Evolutionary conservation across 1,284 basidiomycete genomes (phyloP), one percentile per base, ranked within the genome.

Genomic region (Sphaerobolus stellatus): DNA sequence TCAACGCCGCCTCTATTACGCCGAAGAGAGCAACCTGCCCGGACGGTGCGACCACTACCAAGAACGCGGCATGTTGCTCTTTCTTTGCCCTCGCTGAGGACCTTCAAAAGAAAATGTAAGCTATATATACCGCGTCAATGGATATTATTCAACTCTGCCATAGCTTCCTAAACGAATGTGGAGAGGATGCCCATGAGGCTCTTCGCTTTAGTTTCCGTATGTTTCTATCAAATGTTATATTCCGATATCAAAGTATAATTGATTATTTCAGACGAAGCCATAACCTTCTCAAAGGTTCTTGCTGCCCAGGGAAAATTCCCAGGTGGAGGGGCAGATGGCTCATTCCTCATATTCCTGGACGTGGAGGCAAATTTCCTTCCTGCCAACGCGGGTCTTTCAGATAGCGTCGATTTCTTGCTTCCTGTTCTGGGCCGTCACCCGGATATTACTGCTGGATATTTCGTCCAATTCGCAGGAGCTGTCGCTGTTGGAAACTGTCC

Each of bases 391-490:
- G 65, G 66, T 47, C 61, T 67, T 33, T 65, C 66, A 45, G 66
- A 67, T 52, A 61, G 63, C 54, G 59, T 66, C 45, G 59, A 61
- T 50, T 54, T 56, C 29, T 61, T 68, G 33, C 50, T 49, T 38
- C 66, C 66, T 3, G 62, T 68, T 60, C 34, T 66, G 34, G 53
- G 53, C 28, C 58, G 46, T 22, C 62, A 61, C 57, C 33, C 33
- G 11, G 61, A 64, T 54, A 58, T 64, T 16, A 58, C 59, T 18
- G 59, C 63, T 34, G 66, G 64, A 13, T 64, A 67, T 51, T 62
- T 66, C 62, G 62, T 66, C 20, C 66, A 66, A 43, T 63, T 66
- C 48, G 60, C 63, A 6, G 62, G 62, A 38, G 64, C 65, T 6
- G 60, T 68, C 44, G 64, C 58, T 18, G 28, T 64, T 2, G 54